Percentiles rank a stretch among this genome's conserved stretches.
Evolutionary conservation across 805 yeast species (phyloP).

Genomic region (Metschnikowia koreensis): DNA sequence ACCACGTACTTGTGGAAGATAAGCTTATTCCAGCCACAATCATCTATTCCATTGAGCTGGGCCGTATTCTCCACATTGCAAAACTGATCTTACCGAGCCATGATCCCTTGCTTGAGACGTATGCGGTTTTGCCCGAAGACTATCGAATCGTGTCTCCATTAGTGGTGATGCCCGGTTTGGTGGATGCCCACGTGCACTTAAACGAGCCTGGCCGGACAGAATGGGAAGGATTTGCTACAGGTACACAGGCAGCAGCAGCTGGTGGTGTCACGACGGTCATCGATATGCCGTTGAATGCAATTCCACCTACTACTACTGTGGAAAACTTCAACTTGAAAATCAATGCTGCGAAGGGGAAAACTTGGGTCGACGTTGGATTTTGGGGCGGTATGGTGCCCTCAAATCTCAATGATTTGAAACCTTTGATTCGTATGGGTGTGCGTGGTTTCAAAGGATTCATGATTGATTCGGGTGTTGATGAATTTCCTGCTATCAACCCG

Average conservation of each 20-base stretch:
- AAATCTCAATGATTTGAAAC: constrained; percentile 65
- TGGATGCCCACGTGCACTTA: constrained; percentile 90
- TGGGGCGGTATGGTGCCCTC: constrained; percentile 95
- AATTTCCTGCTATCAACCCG: constrained; percentile 79
- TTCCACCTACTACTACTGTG: constrained; percentile 91
- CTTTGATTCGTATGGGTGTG: constrained; percentile 81
- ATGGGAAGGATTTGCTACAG: constrained; percentile 98
- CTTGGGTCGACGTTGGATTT: constrained; percentile 92
- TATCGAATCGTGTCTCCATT: constrained; percentile 59
- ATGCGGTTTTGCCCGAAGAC: constrained; percentile 41
- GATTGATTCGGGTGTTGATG: constrained; percentile 95
- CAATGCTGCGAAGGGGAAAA: constrained; percentile 73
- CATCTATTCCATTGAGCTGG: constrained; percentile 50
- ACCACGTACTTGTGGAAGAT: constrained; percentile 51
- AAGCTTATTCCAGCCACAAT: constrained; percentile 58
- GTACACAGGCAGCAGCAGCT: constrained; percentile 89
- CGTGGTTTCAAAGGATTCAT: constrained; percentile 92
- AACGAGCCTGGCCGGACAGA: constrained; percentile 98
- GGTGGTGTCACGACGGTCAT: constrained; percentile 96
- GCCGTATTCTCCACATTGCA: constrained; percentile 56
- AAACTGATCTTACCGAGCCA: constrained; percentile 29
- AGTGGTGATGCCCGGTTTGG: constrained; percentile 82
- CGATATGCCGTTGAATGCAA: constrained; percentile 95
- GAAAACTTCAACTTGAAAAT: constrained; percentile 72
- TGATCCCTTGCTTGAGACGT: constrained; percentile 42